phyloP scores from a whole-genome alignment of 208 protist genomes.

The Trypanosoma mega region DNA sequence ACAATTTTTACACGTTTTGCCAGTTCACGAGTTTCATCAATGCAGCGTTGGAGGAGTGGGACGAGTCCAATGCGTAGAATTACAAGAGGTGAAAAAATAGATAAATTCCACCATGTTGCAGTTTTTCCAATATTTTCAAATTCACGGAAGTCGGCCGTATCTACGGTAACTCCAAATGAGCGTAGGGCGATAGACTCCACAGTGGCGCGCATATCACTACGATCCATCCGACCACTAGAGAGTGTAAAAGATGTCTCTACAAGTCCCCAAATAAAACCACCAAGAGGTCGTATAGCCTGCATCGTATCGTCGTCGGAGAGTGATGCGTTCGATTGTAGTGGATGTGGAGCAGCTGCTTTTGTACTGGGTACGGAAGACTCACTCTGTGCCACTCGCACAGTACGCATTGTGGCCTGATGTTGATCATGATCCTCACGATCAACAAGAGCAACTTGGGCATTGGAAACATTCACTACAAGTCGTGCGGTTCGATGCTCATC shows the following conservation, averaged over 20 bases:
- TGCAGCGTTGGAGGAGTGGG: conserved; percentile 50
- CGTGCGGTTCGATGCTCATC: conserved; percentile 29
- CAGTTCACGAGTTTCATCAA: conserved; percentile 67
- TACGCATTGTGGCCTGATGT: conserved; percentile 10
- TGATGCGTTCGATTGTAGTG: background rate
- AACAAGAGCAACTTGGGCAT: conserved; percentile 73
- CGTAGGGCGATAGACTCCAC: conserved; percentile 24
- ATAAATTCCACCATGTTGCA: conserved; percentile 65
- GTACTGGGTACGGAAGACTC: conserved; percentile 27
- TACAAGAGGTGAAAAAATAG: conserved; percentile 61
- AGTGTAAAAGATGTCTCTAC: conserved; percentile 72
- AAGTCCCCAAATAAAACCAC: conserved; percentile 86
- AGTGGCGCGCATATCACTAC: conserved; percentile 32
- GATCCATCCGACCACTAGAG: conserved; percentile 52
- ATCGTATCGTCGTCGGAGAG: background rate
- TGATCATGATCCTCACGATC: conserved; percentile 87
- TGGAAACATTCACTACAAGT: conserved; percentile 59
- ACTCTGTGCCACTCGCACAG: conserved; percentile 12
- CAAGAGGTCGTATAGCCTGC: conserved; percentile 30
- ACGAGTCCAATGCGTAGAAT: conserved; percentile 70
- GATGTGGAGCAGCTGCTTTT: background rate
- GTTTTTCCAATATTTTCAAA: conserved; percentile 53
- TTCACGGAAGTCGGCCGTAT: background rate
- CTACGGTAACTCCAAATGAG: background rate
- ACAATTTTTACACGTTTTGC: conserved; percentile 51